Evolutionary conservation across 2,329 filamentous ascomycete species (phyloP).

Genomic region (Albifimbria verrucaria): DNA sequence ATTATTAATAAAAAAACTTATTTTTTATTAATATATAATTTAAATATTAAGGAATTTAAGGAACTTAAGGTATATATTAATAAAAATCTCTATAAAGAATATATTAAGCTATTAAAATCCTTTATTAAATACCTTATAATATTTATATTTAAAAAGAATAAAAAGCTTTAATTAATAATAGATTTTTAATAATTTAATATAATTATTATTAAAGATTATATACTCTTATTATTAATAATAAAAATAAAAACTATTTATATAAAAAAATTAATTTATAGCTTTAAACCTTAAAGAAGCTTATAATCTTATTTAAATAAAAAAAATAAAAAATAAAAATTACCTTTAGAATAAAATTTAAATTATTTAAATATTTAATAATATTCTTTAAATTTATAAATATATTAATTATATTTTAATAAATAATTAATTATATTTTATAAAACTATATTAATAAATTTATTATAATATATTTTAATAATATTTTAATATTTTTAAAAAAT

Average conservation of each 20-base stretch:
- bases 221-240: not conserved
- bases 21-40: not conserved
- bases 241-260: not conserved
- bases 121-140: not conserved
- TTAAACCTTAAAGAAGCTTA: not conserved
- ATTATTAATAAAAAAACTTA: not conserved
- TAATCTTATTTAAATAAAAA: not conserved
- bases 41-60: not conserved
- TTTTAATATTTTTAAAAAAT: not conserved
- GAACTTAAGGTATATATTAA: not conserved
- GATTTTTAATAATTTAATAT: not conserved
- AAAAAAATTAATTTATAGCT: too few relatives aligned
- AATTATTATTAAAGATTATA: not conserved
- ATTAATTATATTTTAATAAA: not conserved
- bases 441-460: not conserved
- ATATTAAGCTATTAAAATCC: not conserved
- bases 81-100: not conserved
- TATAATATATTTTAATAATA: slow-evolving; percentile 6
- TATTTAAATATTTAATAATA: too few relatives aligned
- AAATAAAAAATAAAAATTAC: not conserved
- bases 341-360: too few relatives aligned
- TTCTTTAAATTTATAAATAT: too few relatives aligned
- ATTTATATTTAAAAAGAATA: not conserved
- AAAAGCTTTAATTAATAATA: not conserved
- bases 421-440: not conserved